Conservation (phyloP, 2,329 filamentous ascomycete species). For the Diaporthe sp. region DNA sequence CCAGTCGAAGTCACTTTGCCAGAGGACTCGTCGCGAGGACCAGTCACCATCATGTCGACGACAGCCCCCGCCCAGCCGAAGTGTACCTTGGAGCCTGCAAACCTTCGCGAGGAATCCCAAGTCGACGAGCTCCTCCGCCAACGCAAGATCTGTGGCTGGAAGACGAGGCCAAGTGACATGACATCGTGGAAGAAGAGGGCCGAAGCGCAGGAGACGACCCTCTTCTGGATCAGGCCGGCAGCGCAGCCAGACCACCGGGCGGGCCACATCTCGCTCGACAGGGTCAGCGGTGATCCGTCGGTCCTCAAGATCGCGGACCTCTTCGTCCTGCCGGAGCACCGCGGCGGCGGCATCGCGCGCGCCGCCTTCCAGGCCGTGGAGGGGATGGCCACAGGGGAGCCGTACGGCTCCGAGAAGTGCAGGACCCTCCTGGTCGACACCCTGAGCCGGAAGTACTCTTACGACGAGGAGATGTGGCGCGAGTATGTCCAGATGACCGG, state of each 20-base stretch:
- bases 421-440: slow-evolving; percentile 39
- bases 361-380: slow-evolving; percentile 41
- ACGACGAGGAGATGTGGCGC: slow-evolving; percentile 40
- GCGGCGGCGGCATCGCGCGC: slow-evolving; percentile 36
- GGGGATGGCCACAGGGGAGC: slow-evolving; percentile 35
- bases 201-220: slow-evolving; percentile 14
- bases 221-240: slow-evolving; percentile 40
- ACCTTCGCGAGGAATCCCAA: slow-evolving; percentile 39
- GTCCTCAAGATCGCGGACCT: slow-evolving; percentile 36
- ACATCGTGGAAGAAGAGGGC: slow-evolving; percentile 26
- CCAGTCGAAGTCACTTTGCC: not conserved
- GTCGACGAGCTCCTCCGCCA: slow-evolving; percentile 42
- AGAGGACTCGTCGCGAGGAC: not conserved
- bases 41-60: not conserved
- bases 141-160: slow-evolving; percentile 41
- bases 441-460: slow-evolving; percentile 38
- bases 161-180: slow-evolving; percentile 15
- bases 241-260: slow-evolving; percentile 28
- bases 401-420: slow-evolving; percentile 42
- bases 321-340: slow-evolving; percentile 42
- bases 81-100: slow-evolving; percentile 37
- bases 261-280: slow-evolving; percentile 40
- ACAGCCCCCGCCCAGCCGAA: not conserved
- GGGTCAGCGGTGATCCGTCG: slow-evolving; percentile 29
- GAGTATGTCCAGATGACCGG: slow-evolving; percentile 28